Evolutionary conservation across 192 early-diverging fungal genomes (phyloP).

Genomic region (Coemansia sp.): DNA sequence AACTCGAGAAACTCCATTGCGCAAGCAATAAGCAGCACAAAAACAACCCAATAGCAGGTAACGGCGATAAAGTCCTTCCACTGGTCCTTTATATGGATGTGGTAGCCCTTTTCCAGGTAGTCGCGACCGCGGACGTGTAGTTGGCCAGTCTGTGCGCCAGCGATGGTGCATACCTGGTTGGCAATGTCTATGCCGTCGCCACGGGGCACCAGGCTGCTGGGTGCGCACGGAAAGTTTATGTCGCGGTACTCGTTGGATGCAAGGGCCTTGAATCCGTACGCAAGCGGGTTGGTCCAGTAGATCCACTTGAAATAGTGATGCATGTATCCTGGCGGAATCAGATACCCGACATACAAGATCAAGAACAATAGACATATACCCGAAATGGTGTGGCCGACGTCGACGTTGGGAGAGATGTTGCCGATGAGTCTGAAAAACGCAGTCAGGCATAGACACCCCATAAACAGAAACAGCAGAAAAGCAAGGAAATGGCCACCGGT

Average conservation of each 20-base stretch:
- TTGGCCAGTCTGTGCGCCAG: conserved; percentile 56
- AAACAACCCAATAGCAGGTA: conserved; percentile 31
- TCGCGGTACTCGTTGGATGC: conserved; percentile 59
- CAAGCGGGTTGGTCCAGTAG: conserved; percentile 70
- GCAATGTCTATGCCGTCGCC: conserved; percentile 40
- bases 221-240: conserved; percentile 30
- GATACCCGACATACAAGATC: conserved; percentile 61
- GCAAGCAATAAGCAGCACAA: conserved; percentile 33
- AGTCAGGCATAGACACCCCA: conserved; percentile 49
- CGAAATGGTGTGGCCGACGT: conserved; percentile 60
- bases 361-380: conserved; percentile 61
- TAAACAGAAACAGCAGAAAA: conserved; percentile 60
- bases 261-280: conserved; percentile 66
- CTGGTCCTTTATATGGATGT: conserved; percentile 57
- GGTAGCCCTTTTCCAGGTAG: conserved; percentile 57
- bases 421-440: conserved; percentile 62
- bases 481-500: conserved; percentile 57
- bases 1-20: conserved; percentile 63
- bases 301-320: conserved; percentile 64
- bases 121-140: conserved; percentile 58
- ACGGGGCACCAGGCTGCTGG: conserved; percentile 41
- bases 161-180: conserved; percentile 63
- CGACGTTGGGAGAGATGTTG: conserved; percentile 57
- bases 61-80: conserved; percentile 65
- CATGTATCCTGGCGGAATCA: conserved; percentile 59